Evolutionary conservation across 2,329 filamentous ascomycete species (phyloP).

Genomic region (Corinectria fuckeliana): DNA sequence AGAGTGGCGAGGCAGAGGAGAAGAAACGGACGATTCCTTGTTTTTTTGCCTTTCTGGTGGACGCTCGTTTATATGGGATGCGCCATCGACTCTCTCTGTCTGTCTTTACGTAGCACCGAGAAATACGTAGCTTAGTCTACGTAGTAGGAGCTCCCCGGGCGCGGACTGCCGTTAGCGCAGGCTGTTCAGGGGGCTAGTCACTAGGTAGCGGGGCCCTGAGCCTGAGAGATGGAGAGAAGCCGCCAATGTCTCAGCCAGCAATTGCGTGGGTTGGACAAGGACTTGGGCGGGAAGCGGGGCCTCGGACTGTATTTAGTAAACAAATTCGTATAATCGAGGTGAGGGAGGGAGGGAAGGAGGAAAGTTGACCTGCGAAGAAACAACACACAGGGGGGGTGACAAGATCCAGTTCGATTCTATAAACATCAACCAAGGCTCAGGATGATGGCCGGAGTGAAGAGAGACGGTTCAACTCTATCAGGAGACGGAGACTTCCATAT

Average conservation of each 20-base stretch:
- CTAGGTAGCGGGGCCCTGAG: not conserved
- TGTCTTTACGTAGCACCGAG: not conserved
- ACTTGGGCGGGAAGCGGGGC: not conserved
- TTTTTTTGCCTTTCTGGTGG: constrained; percentile 3
- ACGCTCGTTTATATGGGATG: not conserved
- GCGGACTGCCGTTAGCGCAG: not conserved
- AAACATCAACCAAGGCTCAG: too few species aligned
- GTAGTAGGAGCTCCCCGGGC: not conserved
- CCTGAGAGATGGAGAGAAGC: too few species aligned
- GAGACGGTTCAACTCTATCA: not conserved
- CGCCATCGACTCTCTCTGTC: not conserved
- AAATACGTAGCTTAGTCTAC: not conserved
- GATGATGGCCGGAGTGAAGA: too few species aligned
- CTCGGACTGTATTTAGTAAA: not conserved
- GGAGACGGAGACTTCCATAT: too few species aligned
- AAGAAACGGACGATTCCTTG: constrained; percentile 5
- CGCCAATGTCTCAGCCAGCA: not conserved
- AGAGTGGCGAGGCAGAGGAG: not conserved
- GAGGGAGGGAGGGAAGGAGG: not conserved
- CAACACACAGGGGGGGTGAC: not conserved
- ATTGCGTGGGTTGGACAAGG: not conserved
- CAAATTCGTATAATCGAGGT: not conserved
- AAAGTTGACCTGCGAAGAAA: not conserved
- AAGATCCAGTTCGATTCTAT: too few species aligned
- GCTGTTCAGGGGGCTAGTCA: not conserved